phyloP scores from a whole-genome alignment of 2,329 filamentous ascomycete species.

The Diplodia corticola region DNA sequence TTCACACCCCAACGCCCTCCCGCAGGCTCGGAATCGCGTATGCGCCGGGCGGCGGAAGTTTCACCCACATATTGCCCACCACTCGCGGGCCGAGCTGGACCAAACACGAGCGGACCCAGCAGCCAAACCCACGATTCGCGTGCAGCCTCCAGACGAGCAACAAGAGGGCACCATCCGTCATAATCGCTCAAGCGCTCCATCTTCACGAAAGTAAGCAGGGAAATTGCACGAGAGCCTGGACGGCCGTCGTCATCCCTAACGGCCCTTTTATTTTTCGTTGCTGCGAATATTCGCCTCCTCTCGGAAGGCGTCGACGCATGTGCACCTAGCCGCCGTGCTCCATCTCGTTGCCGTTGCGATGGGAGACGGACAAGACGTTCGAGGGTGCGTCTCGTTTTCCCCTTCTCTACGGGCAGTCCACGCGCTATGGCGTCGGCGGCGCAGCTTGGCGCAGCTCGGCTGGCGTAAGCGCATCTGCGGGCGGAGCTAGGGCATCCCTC shows the following conservation, averaged over 20 bases:
- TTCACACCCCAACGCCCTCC: not conserved
- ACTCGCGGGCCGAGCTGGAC: not conserved
- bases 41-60: constrained; percentile 3
- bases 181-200: not conserved
- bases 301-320: not conserved
- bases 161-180: not conserved
- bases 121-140: not conserved
- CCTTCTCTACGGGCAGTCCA: not conserved
- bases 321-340: not conserved
- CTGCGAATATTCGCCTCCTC: not conserved
- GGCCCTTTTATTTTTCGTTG: not conserved
- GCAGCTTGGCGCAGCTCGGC: constrained; percentile 11
- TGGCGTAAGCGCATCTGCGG: not conserved
- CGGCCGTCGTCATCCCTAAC: not conserved
- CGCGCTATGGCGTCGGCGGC: constrained; percentile 17
- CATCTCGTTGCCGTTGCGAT: not conserved
- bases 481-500: not conserved
- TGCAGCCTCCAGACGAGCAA: not conserved
- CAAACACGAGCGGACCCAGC: not conserved
- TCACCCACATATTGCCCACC: constrained; percentile 13
- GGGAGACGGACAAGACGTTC: not conserved
- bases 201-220: not conserved
- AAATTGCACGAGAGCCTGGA: not conserved
- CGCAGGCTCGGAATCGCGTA: not conserved
- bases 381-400: not conserved